Base-by-base conservation (phyloP, 805 yeast species). In the Candida pseudofarinosa region DNA sequence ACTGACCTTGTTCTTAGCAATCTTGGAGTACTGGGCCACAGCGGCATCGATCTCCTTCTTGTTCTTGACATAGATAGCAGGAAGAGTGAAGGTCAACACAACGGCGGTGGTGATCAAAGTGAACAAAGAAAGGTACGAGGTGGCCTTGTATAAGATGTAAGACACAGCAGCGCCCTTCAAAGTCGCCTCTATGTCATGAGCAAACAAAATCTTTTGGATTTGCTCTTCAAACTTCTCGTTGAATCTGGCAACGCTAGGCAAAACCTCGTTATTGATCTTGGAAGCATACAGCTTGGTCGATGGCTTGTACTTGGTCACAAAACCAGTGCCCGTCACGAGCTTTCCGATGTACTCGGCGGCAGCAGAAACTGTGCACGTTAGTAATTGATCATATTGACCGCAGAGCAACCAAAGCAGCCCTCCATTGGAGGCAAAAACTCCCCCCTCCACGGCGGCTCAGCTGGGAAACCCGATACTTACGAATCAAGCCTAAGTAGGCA, bases 311-410 rank as follows among this genome's bases (percentile, higher is more conserved):
- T 81, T 79, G 47, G 89, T 77, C 47, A 91, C 83, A 49, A 90
- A 74, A 15, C 97, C 97, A 58, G 74, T 71, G 51, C 96, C 96
- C 39, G 86, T 75, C 51, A 84, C 65, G 35, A 80, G 54, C 59
- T 84, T 84, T 48, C 95, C 85, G 44, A 74, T 72, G 58, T 82
- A 85, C 71, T 90, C 97, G 43, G 83, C 85, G 43, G 77, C 72
- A 40, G 89, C 93, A 39, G 91, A 76, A 20, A 76, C 69, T 48
- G 73, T 15, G 40, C 37, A 30, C 35, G 62, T 59, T 59, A 58
- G 63, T 56, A 59, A 17, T 15, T 5, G 34, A 13, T 32, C 34
- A 17, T n/a, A 15, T 31, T 17, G 20, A 3, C 19, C 13, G 10
- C 5, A 38, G 16, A 30, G 16, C 20, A 28, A 3, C 3, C 30